A percentile compares a stretch with the other conserved stretches of the same genome.
Evolutionary conservation across 441 rosid genomes (phyloP).

Genomic region (Gossypium schwendimanii): DNA sequence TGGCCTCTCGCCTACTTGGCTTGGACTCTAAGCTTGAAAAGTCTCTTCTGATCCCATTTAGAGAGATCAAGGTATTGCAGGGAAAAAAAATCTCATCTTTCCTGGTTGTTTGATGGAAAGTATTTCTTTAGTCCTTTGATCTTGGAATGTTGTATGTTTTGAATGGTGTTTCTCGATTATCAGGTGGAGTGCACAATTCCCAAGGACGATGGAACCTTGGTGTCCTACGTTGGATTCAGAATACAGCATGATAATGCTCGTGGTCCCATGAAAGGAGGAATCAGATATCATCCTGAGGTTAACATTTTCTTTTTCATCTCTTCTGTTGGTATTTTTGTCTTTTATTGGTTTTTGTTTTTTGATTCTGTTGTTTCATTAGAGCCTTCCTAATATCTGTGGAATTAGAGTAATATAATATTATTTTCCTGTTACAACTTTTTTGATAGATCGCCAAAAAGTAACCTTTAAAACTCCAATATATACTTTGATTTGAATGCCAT

Average conservation of each 20-base stretch:
- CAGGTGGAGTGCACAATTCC: conserved; percentile 91
- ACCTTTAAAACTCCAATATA: no score
- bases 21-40: conserved; percentile 78
- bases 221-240: conserved; percentile 73
- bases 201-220: conserved; percentile 70
- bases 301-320: neutral
- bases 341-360: no score
- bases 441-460: neutral
- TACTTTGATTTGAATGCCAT: neutral
- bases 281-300: conserved; percentile 92
- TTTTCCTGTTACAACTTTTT: neutral
- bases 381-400: no score
- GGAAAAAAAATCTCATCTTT: neutral
- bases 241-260: conserved; percentile 83
- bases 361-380: no score
- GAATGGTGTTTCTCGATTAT: conserved; percentile 13
- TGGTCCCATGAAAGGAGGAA: conserved; percentile 92
- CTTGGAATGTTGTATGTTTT: neutral
- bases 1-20: conserved; percentile 75
- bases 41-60: conserved; percentile 83
- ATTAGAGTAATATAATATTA: no score
- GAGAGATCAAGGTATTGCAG: conserved; percentile 73
- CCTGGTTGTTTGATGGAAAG: neutral
- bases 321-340: neutral
- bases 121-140: neutral